phyloP scores from a whole-genome alignment of 2,329 filamentous ascomycete genomes.

The Verticillium alfalfae region DNA sequence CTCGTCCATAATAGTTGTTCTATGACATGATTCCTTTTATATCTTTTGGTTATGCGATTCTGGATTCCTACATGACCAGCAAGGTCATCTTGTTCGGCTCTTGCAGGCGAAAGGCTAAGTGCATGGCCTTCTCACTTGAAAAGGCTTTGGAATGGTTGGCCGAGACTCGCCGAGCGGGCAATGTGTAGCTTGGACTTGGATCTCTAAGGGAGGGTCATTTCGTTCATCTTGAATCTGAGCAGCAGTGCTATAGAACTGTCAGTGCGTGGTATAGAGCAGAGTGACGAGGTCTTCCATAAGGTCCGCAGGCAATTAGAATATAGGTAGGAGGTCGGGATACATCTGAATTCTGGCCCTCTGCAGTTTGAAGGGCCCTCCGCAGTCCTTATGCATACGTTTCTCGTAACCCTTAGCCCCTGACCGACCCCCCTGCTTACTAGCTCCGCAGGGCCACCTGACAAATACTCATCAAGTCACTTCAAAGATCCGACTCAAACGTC shows the following conservation, averaged over 20 bases:
- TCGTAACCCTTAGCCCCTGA: too few relatives aligned
- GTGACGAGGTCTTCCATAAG: too few relatives aligned
- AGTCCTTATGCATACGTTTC: too few relatives aligned
- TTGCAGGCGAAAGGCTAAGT: not conserved
- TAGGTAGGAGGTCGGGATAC: too few relatives aligned
- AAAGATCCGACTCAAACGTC: not conserved
- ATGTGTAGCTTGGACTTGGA: not conserved
- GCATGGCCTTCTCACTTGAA: conserved; percentile 1
- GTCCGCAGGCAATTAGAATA: too few relatives aligned
- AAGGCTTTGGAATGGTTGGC: not conserved
- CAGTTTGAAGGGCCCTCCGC: too few relatives aligned
- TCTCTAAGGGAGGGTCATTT: not conserved
- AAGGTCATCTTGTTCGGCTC: conserved; percentile 1
- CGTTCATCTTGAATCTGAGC: not conserved
- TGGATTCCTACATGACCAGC: not conserved
- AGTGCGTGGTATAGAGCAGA: too few relatives aligned
- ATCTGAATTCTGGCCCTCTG: too few relatives aligned
- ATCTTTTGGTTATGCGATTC: not conserved
- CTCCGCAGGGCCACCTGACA: too few relatives aligned
- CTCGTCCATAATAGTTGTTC: not conserved
- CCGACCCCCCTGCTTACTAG: too few relatives aligned
- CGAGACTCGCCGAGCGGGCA: not conserved
- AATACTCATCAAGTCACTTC: not conserved
- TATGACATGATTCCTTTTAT: not conserved
- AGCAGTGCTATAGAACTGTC: not conserved